A percentile compares a stretch with the other conserved stretches of the same genome.
These are phyloP conservation scores for Botrytis paeoniae DNA, from an alignment of 2,329 filamentous ascomycete species.

Conservation along the genomic window DNA sequence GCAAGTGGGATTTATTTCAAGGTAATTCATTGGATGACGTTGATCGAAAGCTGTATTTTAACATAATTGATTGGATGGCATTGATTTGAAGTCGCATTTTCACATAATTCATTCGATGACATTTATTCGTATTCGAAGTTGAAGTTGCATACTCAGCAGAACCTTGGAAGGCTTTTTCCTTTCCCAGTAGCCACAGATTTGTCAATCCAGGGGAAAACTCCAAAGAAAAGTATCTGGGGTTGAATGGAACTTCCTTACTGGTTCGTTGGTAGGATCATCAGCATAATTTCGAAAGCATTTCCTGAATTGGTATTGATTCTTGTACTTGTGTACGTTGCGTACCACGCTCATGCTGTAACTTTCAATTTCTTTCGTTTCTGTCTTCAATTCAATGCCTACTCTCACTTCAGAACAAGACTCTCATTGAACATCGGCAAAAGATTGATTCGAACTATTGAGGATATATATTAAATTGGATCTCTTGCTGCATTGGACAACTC, in stretches of 20 bases:
- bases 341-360: not conserved
- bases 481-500: not conserved
- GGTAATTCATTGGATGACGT: not conserved
- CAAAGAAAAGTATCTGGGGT: not conserved
- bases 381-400: not conserved
- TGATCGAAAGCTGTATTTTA: not conserved
- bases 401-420: not conserved
- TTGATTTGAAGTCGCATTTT: not conserved
- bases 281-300: not conserved
- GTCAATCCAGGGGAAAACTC: not conserved
- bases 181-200: not conserved
- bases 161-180: not conserved
- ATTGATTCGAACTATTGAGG: not conserved
- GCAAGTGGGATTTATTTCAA: slow-evolving; percentile 6
- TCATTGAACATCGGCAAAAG: not conserved
- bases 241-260: not conserved
- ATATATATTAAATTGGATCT: not conserved
- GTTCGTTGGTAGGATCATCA: not conserved
- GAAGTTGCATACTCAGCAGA: not conserved
- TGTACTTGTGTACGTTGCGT: not conserved
- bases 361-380: not conserved
- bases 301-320: not conserved
- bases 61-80: not conserved
- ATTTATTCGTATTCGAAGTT: not conserved
- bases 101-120: not conserved